Base-by-base conservation (phyloP, 2,329 filamentous ascomycete species). In the Pyrenophora tritici-repentis region DNA sequence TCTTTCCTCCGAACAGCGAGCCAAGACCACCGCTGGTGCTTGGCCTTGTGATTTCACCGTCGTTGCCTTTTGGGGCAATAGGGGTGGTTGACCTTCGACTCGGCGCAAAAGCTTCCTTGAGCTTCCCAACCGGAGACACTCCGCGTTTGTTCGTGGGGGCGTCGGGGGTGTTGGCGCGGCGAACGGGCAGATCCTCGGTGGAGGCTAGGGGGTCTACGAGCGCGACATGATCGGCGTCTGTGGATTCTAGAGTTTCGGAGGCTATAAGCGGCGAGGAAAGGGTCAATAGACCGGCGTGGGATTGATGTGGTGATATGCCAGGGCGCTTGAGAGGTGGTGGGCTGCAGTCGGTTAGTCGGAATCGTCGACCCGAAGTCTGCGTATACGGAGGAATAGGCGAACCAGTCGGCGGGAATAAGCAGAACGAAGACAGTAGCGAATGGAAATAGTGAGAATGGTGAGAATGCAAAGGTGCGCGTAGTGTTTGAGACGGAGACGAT, bases 51-150 rank as follows among this genome's bases (percentile, higher is more conserved):
- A 74, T 73, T 29, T 78, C 74, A 14, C 60, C 49, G 35, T 67
- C 64, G 29, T 56, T 62, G 32, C 52, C 59, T 47, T 66, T 72
- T 17, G 71, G 65, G 18, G 68, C 65, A 7, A 38, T 31, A 6
- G 43, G 48, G 18, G 43, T 24, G 9, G 68, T 67, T 12, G 65
- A 56, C 39, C 66, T 62, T 42, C 63, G 61, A 7, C 60, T 63
- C 13, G 70, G 73, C 51, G 77, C 83, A 65, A 94, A 90, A 10
- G 87, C 88, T 66, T 87, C 86, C 70, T 83, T 88, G 55, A 93
- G 78, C 66, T 86, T 89, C 65, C 85, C 83, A 43, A 83, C 85
- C 9, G 89, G 88, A 8, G 90, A 92, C 16, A 83, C 79, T 18
- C 85, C 85, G 53, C 88, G 83, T 60, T 81, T 81, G 55, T 76